phyloP scores from a whole-genome alignment of 768 basidiomycete species.

The Holtermanniella nyarrowii region DNA sequence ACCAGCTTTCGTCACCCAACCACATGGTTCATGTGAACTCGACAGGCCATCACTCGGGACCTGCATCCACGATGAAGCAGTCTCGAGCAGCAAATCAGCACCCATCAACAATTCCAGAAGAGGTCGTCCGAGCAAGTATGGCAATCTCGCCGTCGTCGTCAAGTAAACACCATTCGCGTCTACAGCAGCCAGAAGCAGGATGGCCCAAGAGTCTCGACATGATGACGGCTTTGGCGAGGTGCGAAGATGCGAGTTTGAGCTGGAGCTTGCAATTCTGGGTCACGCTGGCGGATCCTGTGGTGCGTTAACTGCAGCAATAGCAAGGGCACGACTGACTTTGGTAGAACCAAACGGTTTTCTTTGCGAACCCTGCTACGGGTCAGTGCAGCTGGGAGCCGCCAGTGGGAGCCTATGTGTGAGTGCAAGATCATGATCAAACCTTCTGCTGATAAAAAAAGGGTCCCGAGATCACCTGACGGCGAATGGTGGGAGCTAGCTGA shows the following conservation, averaged over 20 bases:
- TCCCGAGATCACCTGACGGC: slow-evolving; percentile 72
- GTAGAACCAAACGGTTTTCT: slow-evolving; percentile 57
- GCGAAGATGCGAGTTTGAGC: slow-evolving; percentile 28
- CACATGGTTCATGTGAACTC: too few relatives aligned
- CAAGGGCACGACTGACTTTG: neutral
- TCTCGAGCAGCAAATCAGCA: neutral
- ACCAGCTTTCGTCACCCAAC: too few relatives aligned
- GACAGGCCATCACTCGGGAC: too few relatives aligned
- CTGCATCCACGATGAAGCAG: too few relatives aligned
- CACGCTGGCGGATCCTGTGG: slow-evolving; percentile 81
- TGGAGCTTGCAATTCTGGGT: slow-evolving; percentile 63
- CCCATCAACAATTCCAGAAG: neutral
- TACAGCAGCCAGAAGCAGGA: neutral
- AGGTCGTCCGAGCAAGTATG: too few relatives aligned
- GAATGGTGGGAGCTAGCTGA: slow-evolving; percentile 96
- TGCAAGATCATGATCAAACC: slow-evolving; percentile 7
- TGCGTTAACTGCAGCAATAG: slow-evolving; percentile 41
- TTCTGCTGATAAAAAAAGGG: slow-evolving; percentile 42
- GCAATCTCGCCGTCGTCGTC: neutral
- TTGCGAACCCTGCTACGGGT: slow-evolving; percentile 83
- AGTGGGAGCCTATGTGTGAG: slow-evolving; percentile 63
- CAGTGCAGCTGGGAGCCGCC: slow-evolving; percentile 91
- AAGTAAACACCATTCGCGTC: neutral
- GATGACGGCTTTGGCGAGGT: slow-evolving; percentile 20
- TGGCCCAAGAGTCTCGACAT: slow-evolving; percentile 22